Percentiles rank a stretch among this genome's conserved stretches.
These are phyloP conservation scores for Testicularia cyperi DNA, from an alignment of 1,284 basidiomycete genomes.

Conservation along the genomic window DNA sequence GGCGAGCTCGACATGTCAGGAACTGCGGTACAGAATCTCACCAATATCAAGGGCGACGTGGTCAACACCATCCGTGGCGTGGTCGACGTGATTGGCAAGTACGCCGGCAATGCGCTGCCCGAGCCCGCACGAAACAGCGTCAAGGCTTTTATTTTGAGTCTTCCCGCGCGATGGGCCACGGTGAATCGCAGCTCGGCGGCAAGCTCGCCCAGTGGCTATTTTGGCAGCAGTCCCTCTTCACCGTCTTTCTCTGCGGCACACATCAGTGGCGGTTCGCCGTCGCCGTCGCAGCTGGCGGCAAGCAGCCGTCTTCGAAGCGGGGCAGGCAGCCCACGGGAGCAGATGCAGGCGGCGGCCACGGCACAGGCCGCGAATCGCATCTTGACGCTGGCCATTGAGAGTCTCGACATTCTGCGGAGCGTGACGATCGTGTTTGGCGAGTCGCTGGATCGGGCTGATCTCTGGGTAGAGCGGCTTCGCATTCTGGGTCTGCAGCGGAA, in stretches of 20 bases:
- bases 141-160: slow-evolving; percentile 74
- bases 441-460: slow-evolving; percentile 81
- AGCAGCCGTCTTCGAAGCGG: slow-evolving; percentile 14
- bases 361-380: slow-evolving; percentile 74
- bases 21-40: slow-evolving; percentile 62
- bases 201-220: slow-evolving; percentile 23
- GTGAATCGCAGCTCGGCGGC: slow-evolving; percentile 42
- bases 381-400: slow-evolving; percentile 81
- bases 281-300: slow-evolving; percentile 26
- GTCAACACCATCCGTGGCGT: slow-evolving; percentile 83
- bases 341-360: slow-evolving; percentile 44
- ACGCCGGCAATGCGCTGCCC: slow-evolving; percentile 79
- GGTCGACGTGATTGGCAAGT: slow-evolving; percentile 81
- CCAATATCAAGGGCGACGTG: slow-evolving; percentile 75
- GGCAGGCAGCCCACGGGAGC: slow-evolving; percentile 23
- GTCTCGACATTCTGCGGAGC: slow-evolving; percentile 83
- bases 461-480: slow-evolving; percentile 66
- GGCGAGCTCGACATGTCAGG: slow-evolving; percentile 45
- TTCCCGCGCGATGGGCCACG: slow-evolving; percentile 76
- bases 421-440: slow-evolving; percentile 84
- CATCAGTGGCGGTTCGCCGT: slow-evolving; percentile 24
- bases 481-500: slow-evolving; percentile 49
- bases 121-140: slow-evolving; percentile 78
- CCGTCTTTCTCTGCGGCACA: slow-evolving; percentile 50
- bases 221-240: slow-evolving; percentile 47